Conservation (phyloP, 805 yeast species). For the Starmera quercuum region DNA sequence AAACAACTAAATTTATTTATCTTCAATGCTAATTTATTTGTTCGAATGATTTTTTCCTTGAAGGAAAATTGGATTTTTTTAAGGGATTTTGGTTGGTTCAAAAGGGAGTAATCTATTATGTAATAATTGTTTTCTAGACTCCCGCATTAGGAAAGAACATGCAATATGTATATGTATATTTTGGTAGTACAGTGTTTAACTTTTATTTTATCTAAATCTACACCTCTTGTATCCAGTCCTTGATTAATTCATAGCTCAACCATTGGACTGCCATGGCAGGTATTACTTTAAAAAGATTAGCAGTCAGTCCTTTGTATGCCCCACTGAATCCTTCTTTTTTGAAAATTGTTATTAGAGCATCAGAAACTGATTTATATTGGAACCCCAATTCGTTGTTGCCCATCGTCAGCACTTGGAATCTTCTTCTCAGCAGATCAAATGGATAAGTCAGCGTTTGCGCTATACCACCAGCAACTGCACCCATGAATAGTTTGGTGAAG, state of each 20-base stretch:
- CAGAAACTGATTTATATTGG: constrained; percentile 65
- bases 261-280: constrained; percentile 97
- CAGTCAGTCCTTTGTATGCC: constrained; percentile 66
- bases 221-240: constrained; percentile 28
- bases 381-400: constrained; percentile 70
- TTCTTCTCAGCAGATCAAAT: constrained; percentile 76
- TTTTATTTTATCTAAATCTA: constrained; percentile 1
- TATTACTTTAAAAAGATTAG: constrained; percentile 81
- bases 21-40: too few species aligned
- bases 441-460: constrained; percentile 92
- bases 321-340: constrained; percentile 67
- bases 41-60: not conserved
- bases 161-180: not conserved
- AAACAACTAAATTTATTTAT: too few species aligned
- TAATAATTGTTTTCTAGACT: not conserved
- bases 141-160: not conserved
- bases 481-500: constrained; percentile 57
- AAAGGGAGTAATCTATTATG: not conserved
- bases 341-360: constrained; percentile 67
- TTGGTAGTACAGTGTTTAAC: not conserved
- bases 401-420: constrained; percentile 89
- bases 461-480: constrained; percentile 82
- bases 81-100: constrained; percentile 1
- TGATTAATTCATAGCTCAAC: constrained; percentile 73
- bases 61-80: not conserved